Evolutionary conservation across 1,139 yeast genomes (phyloP), one percentile per base, ranked within the genome.

Genomic region (Candida labiduridarum): DNA sequence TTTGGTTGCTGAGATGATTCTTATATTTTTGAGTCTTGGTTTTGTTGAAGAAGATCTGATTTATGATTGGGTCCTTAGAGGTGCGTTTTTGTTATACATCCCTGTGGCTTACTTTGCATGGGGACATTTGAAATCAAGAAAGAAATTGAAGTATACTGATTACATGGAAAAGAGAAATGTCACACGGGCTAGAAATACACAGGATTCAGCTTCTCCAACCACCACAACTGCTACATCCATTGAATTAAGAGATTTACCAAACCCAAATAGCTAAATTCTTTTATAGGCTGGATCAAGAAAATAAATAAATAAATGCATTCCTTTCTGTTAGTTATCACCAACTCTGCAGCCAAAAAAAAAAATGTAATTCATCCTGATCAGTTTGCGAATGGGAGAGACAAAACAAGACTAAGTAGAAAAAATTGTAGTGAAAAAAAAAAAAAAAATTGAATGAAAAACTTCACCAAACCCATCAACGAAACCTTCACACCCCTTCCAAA

Each of bases 11-110:
- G 89, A 85, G 61, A 75, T 83, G 69, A 65, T 74, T n/a, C 63
- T 83, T 51, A 58, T 80, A 8, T 77, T 84, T 54, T 67, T 84
- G 51, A 74, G 83, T 50, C 67, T 82, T 47, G 76, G 72, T 36
- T 74, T 74, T 53, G 76, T 73, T 6, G 66, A 68, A 5, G 78
- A 72, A n/a, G 59, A 56, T 30, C 64, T 63, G 61, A 46, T 58
- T 48, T 59, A 68, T 49, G 78, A 72, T 45, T 41, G 59, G 27
- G 50, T 61, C 1, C 54, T 72, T 36, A 66, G 71, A 57, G 56
- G 51, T 1, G 62, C 63, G 1, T 60, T 76, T 36, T 57, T 74
- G 51, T 50, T 59, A 2, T 76, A 76, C 54, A 59, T 74, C 11
- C 80, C 80, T 1, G 55, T 69, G 5, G 74, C 68, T 0, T 74